phyloP scores from a whole-genome alignment of 179 eudicot species.

The Spinacia oleracea region DNA sequence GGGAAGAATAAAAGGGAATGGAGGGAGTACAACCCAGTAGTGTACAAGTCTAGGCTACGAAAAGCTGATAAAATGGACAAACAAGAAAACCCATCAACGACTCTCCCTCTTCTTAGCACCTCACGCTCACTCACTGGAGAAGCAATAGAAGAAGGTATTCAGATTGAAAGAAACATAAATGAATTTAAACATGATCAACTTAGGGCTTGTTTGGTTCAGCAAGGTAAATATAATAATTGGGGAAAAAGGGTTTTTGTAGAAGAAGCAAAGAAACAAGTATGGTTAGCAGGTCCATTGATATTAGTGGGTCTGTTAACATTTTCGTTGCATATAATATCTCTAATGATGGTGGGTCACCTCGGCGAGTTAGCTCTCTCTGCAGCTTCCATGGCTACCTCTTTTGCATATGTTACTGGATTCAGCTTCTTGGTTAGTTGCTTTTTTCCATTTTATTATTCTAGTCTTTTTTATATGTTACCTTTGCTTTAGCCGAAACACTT shows the following conservation, averaged over 20 bases:
- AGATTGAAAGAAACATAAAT: not conserved
- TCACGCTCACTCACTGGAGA: not conserved
- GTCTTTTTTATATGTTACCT: no score
- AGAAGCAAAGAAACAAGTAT: conserved; percentile 28
- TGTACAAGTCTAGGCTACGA: not conserved
- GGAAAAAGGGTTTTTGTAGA: not conserved
- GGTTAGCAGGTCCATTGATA: conserved; percentile 27
- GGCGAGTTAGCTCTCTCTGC: conserved; percentile 23
- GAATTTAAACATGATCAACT: not conserved
- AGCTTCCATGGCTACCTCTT: conserved; percentile 20
- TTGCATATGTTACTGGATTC: conserved; percentile 18
- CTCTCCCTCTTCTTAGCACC: not conserved
- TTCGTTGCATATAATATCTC: conserved; percentile 18
- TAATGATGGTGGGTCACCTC: conserved; percentile 29
- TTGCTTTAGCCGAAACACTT: no score
- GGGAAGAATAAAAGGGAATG: no score
- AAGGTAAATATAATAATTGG: not conserved
- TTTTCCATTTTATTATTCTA: not conserved
- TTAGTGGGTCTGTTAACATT: conserved; percentile 3
- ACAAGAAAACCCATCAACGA: not conserved
- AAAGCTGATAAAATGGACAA: not conserved
- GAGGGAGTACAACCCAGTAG: no score
- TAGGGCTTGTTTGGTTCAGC: not conserved
- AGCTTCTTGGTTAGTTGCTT: not conserved
- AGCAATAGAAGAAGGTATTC: not conserved